Percentiles rank a stretch among this genome's conserved stretches.
Evolutionary conservation across 2,329 filamentous ascomycete genomes (phyloP).

Genomic region (Penicillium decumbens): DNA sequence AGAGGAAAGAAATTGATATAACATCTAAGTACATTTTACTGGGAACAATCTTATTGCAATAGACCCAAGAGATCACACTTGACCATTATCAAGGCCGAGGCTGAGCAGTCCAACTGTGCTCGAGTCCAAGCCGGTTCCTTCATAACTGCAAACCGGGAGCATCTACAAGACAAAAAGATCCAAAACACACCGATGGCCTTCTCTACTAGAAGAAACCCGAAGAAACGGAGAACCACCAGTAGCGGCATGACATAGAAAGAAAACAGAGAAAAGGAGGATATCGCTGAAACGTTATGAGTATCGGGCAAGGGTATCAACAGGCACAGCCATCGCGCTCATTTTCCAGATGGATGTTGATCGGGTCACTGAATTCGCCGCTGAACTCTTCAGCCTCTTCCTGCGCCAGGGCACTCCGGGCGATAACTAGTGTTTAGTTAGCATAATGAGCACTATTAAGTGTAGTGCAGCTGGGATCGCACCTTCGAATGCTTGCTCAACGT

Average conservation of each 20-base stretch:
- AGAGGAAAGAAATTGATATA: background rate
- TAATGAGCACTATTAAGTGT: background rate
- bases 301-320: slow-evolving; percentile 57
- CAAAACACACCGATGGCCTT: slow-evolving; percentile 9
- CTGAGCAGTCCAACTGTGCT: background rate
- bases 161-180: slow-evolving; percentile 12
- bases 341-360: slow-evolving; percentile 96
- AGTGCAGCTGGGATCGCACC: slow-evolving; percentile 42
- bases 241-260: slow-evolving; percentile 12
- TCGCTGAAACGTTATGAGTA: slow-evolving; percentile 27
- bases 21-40: background rate
- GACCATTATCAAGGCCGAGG: background rate
- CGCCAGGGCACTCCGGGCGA: slow-evolving; percentile 87
- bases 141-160: slow-evolving; percentile 1
- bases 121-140: background rate
- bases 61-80: background rate
- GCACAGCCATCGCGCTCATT: slow-evolving; percentile 88
- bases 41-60: background rate
- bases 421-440: slow-evolving; percentile 57
- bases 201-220: slow-evolving; percentile 12
- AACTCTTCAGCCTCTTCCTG: slow-evolving; percentile 99
- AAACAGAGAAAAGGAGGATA: slow-evolving; percentile 15
- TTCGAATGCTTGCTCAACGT: slow-evolving; percentile 85
- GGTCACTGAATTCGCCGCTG: slow-evolving; percentile 93
- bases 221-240: slow-evolving; percentile 9